Percentiles rank a stretch among this genome's conserved stretches.
Conservation (phyloP, 2,329 filamentous ascomycete species). For the Fusarium irregulare region DNA sequence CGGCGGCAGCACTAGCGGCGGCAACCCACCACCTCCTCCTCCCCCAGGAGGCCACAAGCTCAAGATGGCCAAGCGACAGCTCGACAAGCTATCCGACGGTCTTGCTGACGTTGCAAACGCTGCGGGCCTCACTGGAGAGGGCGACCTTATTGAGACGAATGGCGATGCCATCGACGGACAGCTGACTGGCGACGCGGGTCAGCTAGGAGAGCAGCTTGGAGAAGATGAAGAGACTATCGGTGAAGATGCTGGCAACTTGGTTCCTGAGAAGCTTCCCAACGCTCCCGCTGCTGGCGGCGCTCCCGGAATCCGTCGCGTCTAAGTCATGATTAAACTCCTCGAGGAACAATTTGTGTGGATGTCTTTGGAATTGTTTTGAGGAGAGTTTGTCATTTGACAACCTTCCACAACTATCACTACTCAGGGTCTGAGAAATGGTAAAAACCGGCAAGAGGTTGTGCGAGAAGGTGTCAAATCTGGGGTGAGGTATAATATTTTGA, state of each 20-base stretch:
- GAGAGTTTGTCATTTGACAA: background rate
- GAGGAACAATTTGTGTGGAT: background rate
- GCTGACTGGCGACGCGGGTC: background rate
- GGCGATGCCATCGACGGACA: slow-evolving; percentile 9
- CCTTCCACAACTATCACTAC: background rate
- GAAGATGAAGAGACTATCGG: background rate
- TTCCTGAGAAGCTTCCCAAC: background rate
- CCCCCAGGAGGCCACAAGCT: background rate
- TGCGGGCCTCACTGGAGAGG: background rate
- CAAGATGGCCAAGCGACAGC: slow-evolving; percentile 5
- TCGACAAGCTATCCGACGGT: background rate
- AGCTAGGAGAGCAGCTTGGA: slow-evolving; percentile 1
- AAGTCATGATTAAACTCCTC: background rate
- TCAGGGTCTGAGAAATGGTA: background rate
- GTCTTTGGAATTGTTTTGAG: background rate
- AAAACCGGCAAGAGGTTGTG: background rate
- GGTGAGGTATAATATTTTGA: background rate
- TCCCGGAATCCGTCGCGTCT: background rate
- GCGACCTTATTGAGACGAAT: background rate
- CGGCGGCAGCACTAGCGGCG: background rate
- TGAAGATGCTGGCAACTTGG: background rate
- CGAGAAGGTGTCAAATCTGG: background rate
- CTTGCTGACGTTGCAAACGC: background rate
- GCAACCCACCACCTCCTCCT: background rate
- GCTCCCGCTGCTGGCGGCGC: background rate